Conservation (phyloP, 495 filamentous ascomycete genomes). For the Evernia prunastri region DNA sequence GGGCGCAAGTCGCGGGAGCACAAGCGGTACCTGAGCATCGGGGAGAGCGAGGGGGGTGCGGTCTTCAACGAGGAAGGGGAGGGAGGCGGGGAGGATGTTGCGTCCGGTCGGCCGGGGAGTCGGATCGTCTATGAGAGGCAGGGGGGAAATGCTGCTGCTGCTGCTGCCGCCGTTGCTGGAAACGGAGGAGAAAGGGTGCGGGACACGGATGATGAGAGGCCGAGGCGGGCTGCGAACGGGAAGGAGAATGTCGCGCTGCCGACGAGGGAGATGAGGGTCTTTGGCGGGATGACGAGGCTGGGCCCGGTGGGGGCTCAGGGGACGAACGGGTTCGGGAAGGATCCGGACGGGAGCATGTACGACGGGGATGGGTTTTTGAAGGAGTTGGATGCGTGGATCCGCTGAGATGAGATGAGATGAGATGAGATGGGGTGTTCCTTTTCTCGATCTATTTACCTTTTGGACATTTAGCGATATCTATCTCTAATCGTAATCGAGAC, state of each 20-base stretch:
- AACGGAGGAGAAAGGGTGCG: not conserved
- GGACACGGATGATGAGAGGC: not conserved
- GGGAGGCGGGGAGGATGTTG: not conserved
- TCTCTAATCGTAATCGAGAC: not conserved
- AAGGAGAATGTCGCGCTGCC: not conserved
- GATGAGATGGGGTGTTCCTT: too few relatives aligned
- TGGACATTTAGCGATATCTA: slow-evolving; percentile 1
- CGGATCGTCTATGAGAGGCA: not conserved
- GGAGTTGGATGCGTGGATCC: slow-evolving; percentile 25
- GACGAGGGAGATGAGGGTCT: not conserved
- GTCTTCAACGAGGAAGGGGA: slow-evolving; percentile 8
- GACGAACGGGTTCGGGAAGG: not conserved
- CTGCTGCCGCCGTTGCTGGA: too few relatives aligned
- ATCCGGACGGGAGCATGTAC: slow-evolving; percentile 36
- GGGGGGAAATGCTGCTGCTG: too few relatives aligned
- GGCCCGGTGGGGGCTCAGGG: not conserved
- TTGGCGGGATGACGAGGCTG: slow-evolving; percentile 7
- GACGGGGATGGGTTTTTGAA: slow-evolving; percentile 45
- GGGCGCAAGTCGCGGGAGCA: slow-evolving; percentile 9
- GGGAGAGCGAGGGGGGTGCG: slow-evolving; percentile 8
- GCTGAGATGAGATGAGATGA: too few relatives aligned
- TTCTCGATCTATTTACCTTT: not conserved
- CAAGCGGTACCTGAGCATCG: slow-evolving; percentile 21
- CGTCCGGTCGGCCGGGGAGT: not conserved
- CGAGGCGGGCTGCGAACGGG: not conserved